Evolutionary conservation across 2,329 filamentous ascomycete species (phyloP), one percentile per base, ranked within the genome.

Genomic region (Botryotinia calthae): DNA sequence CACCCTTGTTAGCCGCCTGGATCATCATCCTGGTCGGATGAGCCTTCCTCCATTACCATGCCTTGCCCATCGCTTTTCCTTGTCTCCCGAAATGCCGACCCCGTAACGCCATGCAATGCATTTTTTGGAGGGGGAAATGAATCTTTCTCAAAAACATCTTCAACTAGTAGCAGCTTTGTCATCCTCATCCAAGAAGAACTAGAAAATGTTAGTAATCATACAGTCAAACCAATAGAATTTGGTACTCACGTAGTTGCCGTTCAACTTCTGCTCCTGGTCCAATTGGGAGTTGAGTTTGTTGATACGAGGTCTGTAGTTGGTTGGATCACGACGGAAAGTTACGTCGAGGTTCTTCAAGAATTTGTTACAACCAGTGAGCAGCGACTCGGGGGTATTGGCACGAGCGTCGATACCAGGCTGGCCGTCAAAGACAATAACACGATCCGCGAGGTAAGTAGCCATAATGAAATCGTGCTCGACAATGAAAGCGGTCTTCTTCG

Each of bases 381-480:
- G 88, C 61, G 93, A 97, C 85, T 99, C 94, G 51, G 97, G 96
- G 68, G 87, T 86, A 83, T 97, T 97, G 78, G 96, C 97, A 78
- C 91, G 93, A 71, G 96, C 89, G 78, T 97, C 87, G 78, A 97
- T 88, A 81, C 95, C 96, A 66, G 97, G 96, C 85, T 97, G 82
- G 79, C 97, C 96, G 81, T 98, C 96, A 81, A 99, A 99, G 81
- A 99, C 96, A 81, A 99, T 99, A 83, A 99, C 96, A 78, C 96
- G 93, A 81, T 99, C 97, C 63, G 96, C 89, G 70, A 90, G 86
- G 78, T 89, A 89, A 28, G 87, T 90, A 63, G 88, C 89, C 95
- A 98, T 98, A 86, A 98, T 97, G 86, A 99, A 98, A 88, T 99
- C 96, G 92, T 99, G 96, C 90, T 99, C 96, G 82, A 99, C 95